Conservation (phyloP, 1,139 yeast species). For the Hyphopichia khmerensis region DNA sequence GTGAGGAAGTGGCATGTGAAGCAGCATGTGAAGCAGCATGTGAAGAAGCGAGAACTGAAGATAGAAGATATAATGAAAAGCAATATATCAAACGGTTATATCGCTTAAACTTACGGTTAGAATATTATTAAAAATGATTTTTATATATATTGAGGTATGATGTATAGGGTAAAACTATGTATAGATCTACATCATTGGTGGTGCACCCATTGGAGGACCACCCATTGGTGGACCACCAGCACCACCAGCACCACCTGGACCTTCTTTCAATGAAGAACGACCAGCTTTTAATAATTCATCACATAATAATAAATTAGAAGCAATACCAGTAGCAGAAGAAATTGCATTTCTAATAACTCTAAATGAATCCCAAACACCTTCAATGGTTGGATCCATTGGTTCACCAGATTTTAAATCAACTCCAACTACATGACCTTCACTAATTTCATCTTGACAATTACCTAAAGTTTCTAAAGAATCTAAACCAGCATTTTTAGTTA, state of each 20-base stretch:
- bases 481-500: slow-evolving; percentile 89
- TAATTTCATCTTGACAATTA: slow-evolving; percentile 85
- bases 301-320: slow-evolving; percentile 86
- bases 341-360: slow-evolving; percentile 91
- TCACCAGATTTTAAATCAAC: slow-evolving; percentile 90
- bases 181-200: slow-evolving; percentile 14
- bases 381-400: slow-evolving; percentile 91
- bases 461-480: slow-evolving; percentile 90
- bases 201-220: slow-evolving; percentile 4
- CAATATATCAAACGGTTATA: too few relatives aligned
- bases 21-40: too few relatives aligned
- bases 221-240: slow-evolving; percentile 15
- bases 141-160: too few relatives aligned
- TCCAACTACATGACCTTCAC: slow-evolving; percentile 83
- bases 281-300: slow-evolving; percentile 98
- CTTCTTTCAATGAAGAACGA: slow-evolving; percentile 79
- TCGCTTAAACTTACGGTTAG: too few relatives aligned
- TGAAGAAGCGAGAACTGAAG: too few relatives aligned
- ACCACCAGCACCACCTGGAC: slow-evolving; percentile 16
- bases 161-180: too few relatives aligned
- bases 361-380: slow-evolving; percentile 96
- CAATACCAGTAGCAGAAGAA: slow-evolving; percentile 91
- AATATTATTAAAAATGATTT: too few relatives aligned
- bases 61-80: too few relatives aligned
- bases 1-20: too few relatives aligned